Base-by-base conservation (phyloP, 1,284 basidiomycete species). In the Apiotrichum akiyoshidainum region DNA sequence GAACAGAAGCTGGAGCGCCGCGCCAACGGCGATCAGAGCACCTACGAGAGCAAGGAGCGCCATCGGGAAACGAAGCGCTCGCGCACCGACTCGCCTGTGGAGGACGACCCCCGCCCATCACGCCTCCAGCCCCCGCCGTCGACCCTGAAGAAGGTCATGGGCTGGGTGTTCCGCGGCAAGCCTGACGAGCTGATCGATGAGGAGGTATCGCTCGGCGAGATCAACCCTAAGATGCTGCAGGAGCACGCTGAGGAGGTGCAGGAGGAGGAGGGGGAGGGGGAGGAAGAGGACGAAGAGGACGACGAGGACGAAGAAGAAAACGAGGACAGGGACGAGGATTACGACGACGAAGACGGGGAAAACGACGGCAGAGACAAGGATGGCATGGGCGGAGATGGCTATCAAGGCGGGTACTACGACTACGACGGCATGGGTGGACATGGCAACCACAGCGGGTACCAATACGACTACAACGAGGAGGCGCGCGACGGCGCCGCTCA, bases 141-240 rank as follows among this genome's bases (percentile, higher is more conserved):
- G 44, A 55, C 59, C 11, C 34, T 61, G 8, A 57, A 57, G 33
- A 48, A 56, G 44, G 47, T 57, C n/a, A 39, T 61, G 26, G 45
- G 54, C 34, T 61, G 59, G 59, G 47, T 55, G 6, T 37, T 53
- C 9, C 51, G 55, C n/a, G 22, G 11, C 14, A 17, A 26, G 34
- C 34, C 26, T 4, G 31, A 34, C n/a, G 31, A 31, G 8, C 16
- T 11, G 14, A 13, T 34, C 14, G 31, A 34, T 14, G 47, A 48
- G n/a, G 34, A 17, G 7, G 47, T n/a, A 31, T 11, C 22, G 26
- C 26, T 31, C 26, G 26, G 26, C 26, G 26, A 31, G 26, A 31
- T 31, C 26, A 31, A 31, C 26, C 26, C 26, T 31, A 31, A 31
- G 26, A 7, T 31, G 26, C 26, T 31, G 26, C 26, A 31, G 26